Evolutionary conservation across 2,329 filamentous ascomycete genomes (phyloP).

Genomic region (Colletotrichum salicis): DNA sequence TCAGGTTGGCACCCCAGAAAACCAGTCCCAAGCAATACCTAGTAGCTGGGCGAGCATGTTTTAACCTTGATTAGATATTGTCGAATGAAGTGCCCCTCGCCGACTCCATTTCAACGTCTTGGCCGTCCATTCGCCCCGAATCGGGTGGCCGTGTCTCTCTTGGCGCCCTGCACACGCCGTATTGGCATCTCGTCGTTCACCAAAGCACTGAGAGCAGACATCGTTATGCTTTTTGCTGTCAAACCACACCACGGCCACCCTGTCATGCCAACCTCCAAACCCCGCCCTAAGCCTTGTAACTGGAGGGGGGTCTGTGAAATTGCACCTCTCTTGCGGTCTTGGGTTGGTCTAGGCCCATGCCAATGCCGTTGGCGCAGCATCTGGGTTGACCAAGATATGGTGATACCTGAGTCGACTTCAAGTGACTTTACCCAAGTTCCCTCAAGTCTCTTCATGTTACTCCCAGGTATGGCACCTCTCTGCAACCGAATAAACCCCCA

Average conservation of each 20-base stretch:
- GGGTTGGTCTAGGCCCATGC: constrained; percentile 2
- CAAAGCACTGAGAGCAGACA: background rate
- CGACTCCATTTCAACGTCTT: constrained; percentile 9
- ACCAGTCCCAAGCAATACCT: background rate
- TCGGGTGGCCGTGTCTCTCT: constrained; percentile 18
- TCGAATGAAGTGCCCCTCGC: constrained; percentile 7
- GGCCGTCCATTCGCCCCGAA: constrained; percentile 13
- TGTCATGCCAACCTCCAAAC: constrained; percentile 8
- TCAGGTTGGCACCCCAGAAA: background rate
- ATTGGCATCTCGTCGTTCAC: constrained; percentile 21
- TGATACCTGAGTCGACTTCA: constrained; percentile 7
- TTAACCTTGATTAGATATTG: constrained; percentile 10
- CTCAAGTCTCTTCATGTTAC: constrained; percentile 18
- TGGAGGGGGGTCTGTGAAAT: constrained; percentile 3
- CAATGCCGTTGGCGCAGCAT: constrained; percentile 17
- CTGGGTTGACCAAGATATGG: background rate
- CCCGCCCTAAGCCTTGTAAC: constrained; percentile 1
- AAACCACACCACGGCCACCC: constrained; percentile 1
- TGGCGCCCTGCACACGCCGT: constrained; percentile 18
- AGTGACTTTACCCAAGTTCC: constrained; percentile 23
- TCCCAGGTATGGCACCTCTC: background rate
- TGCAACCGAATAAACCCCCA: background rate
- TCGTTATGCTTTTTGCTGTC: constrained; percentile 6
- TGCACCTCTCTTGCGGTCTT: constrained; percentile 5
- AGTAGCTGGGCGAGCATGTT: constrained; percentile 10